Evolutionary conservation across 2,329 filamentous ascomycete species (phyloP).

Genomic region (Cladorrhinum sp.): DNA sequence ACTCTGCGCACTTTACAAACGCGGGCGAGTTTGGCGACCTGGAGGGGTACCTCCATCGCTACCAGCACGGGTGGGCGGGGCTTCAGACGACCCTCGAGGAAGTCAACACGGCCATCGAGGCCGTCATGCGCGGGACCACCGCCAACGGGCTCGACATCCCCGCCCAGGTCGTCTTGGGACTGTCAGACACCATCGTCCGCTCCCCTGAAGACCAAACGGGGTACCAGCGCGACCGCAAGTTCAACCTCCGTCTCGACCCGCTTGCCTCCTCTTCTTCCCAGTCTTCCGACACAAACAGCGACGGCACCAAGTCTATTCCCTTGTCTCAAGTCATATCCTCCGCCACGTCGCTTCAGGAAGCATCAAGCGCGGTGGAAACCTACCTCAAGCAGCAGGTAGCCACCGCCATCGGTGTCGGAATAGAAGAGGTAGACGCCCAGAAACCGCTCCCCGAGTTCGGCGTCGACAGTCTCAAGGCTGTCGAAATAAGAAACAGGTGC

Average conservation of each 20-base stretch:
- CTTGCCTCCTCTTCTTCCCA: no score
- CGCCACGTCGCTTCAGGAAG: not conserved
- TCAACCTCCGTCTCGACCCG: not conserved
- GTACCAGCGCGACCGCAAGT: not conserved
- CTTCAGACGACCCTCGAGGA: not conserved
- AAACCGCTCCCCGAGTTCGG: conserved; percentile 24
- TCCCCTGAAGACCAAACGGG: not conserved
- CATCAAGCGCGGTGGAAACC: not conserved
- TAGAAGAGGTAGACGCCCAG: conserved; percentile 16
- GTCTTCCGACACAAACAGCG: no score
- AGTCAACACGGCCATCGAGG: not conserved
- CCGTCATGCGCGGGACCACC: not conserved
- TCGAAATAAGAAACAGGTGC: conserved; percentile 40
- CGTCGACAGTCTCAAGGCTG: conserved; percentile 32
- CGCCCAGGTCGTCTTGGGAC: not conserved
- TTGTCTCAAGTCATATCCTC: no score
- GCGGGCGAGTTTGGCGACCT: not conserved
- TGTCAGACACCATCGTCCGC: not conserved
- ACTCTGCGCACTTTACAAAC: conserved; percentile 2
- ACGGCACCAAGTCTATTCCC: no score
- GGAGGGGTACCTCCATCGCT: not conserved
- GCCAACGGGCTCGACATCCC: not conserved
- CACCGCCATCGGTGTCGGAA: conserved; percentile 6
- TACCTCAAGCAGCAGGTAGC: conserved; percentile 4
- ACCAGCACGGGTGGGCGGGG: not conserved